Conservation (phyloP, 2,329 filamentous ascomycete species). For the Fusarium irregulare region DNA sequence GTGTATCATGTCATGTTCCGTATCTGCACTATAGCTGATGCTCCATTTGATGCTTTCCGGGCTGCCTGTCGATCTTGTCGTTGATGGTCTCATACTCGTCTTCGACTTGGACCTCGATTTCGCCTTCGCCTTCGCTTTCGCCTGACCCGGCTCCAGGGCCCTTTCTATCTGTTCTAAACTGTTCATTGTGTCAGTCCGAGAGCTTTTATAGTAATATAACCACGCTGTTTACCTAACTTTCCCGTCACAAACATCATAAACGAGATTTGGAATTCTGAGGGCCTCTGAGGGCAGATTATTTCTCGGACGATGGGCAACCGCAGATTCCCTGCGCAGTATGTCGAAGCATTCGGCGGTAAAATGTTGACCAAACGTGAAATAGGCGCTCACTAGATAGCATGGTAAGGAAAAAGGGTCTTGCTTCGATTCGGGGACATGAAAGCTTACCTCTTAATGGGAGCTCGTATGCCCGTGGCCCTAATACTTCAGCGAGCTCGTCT, state of each 20-base stretch:
- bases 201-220: not conserved
- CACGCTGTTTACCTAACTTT: conserved; percentile 39
- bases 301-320: conserved; percentile 39
- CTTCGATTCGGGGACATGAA: conserved; percentile 11
- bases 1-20: conserved; percentile 45
- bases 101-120: conserved; percentile 23
- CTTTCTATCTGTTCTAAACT: conserved; percentile 43
- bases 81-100: conserved; percentile 16
- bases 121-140: conserved; percentile 34
- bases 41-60: conserved; percentile 28
- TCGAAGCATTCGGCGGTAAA: conserved; percentile 44
- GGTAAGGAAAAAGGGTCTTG: conserved; percentile 29
- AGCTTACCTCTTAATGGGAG: conserved; percentile 44
- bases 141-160: conserved; percentile 35
- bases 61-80: conserved; percentile 21
- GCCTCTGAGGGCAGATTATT: conserved; percentile 36
- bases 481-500: conserved; percentile 41
- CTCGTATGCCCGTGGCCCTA: conserved; percentile 42
- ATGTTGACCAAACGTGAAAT: conserved; percentile 45
- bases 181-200: conserved; percentile 20
- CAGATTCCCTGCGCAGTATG: conserved; percentile 41
- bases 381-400: conserved; percentile 39
- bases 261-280: conserved; percentile 41
- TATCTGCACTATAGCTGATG: conserved; percentile 21
- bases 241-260: conserved; percentile 41